Evolutionary conservation across 176 grass and related monocot genomes (phyloP).

Genomic region (Aegilops longissima): DNA sequence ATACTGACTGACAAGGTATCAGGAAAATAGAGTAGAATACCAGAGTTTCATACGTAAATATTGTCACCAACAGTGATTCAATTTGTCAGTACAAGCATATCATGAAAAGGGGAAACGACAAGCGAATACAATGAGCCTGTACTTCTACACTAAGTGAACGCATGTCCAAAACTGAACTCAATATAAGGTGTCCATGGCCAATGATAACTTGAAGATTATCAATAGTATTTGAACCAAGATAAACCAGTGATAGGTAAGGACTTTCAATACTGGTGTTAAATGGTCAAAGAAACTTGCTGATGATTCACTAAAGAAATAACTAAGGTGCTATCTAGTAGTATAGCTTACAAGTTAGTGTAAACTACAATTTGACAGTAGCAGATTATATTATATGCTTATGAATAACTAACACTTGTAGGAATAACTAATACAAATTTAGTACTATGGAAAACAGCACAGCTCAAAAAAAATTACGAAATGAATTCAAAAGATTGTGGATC

Average conservation of each 20-base stretch:
- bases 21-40: not conserved
- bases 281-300: not conserved
- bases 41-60: not conserved
- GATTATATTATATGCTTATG: no score
- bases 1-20: slow-evolving; percentile 14
- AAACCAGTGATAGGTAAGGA: not conserved
- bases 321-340: not conserved
- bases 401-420: no score
- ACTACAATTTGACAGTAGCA: not conserved
- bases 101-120: not conserved
- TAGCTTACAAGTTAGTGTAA: not conserved
- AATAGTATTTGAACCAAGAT: not conserved
- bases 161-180: not conserved
- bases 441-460: no score
- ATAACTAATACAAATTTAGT: no score
- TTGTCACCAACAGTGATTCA: not conserved
- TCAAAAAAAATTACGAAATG: no score
- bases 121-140: not conserved
- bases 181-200: not conserved
- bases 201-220: not conserved
- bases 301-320: not conserved
- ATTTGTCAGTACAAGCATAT: slow-evolving; percentile 1
- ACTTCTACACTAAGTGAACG: not conserved
- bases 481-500: no score
- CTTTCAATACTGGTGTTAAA: not conserved